Evolutionary conservation across 2,329 filamentous ascomycete species (phyloP), one percentile per base, ranked within the genome.

Genomic region (Neofusicoccum umdonicola): DNA sequence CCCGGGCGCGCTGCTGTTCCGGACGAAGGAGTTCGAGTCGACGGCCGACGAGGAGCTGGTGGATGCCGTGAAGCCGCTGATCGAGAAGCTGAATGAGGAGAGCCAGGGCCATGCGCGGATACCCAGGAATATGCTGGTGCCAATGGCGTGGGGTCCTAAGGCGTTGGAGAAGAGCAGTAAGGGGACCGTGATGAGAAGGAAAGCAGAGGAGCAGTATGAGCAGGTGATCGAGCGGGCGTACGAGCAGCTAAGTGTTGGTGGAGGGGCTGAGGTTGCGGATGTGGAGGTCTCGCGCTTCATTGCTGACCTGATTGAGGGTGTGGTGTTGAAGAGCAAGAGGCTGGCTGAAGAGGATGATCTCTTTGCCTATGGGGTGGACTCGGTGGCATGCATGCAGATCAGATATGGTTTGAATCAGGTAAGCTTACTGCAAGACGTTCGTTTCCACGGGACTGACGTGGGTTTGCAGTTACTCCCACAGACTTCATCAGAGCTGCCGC

Each of bases 81-180:
- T 88, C 0, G 74, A 84, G 9, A 75, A 73, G 31, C 66, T 85
- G 48, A 88, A 88, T 67, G 62, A 62, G 0, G 76, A 78, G 8
- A 81, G 79, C 15, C 84, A 84, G 67, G 76, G 76, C 7, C 84
- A 88, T 68, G 79, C 84, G 3, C 77, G 81, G 11, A 78, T 89
- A 62, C 71, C 81, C 2, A 77, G 72, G 37, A 71, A 79, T 1
- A 87, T 85, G 82, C 67, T 89, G 13, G 67, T 85, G 0, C 75
- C 83, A 0, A 74, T 87, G 47, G 70, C 77, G 0, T 66, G 76
- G 7, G 67, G 71, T 8, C 68, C 71, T 0, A 67, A 74, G 0
- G 70, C 72, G 13, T 74, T 88, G 0, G 79, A 83, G 64, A 88
- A 87, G 72, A 89, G 84, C 66, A 89, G 85, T 67, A 90, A 90